A percentile compares a stretch with the other conserved stretches of the same genome.
These are phyloP conservation scores for Austroboletus niveus DNA, from an alignment of 1,284 basidiomycete species.

Conservation along the genomic window DNA sequence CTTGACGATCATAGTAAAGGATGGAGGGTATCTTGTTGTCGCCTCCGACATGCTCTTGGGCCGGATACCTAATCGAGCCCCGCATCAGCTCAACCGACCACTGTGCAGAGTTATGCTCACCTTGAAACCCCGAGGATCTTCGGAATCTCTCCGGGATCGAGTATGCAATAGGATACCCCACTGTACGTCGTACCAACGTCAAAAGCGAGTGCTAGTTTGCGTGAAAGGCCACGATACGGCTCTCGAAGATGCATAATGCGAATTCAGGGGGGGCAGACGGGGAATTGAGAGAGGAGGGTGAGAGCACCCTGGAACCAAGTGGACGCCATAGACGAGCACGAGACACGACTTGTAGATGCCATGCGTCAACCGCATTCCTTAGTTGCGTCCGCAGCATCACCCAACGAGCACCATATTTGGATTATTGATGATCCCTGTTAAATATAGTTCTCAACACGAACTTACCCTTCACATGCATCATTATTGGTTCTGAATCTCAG, in stretches of 20 bases:
- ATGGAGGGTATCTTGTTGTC: slow-evolving; percentile 56
- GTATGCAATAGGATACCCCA: slow-evolving; percentile 44
- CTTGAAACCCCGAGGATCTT: slow-evolving; percentile 43
- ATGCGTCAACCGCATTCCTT: background rate
- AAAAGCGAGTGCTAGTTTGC: slow-evolving; percentile 36
- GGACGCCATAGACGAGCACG: background rate
- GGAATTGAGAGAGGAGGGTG: background rate
- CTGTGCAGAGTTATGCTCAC: slow-evolving; percentile 16
- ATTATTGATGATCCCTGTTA: slow-evolving; percentile 1
- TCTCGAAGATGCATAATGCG: slow-evolving; percentile 25
- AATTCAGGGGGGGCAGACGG: background rate
- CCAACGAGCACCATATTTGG: background rate
- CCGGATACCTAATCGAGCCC: slow-evolving; percentile 36
- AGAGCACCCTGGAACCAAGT: background rate
- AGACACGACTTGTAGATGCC: background rate
- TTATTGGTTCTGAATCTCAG: background rate
- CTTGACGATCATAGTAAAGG: slow-evolving; percentile 50
- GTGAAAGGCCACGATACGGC: slow-evolving; percentile 32
- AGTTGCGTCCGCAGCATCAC: background rate
- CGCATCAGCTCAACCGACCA: background rate
- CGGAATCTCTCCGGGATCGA: slow-evolving; percentile 47
- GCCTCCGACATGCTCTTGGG: slow-evolving; percentile 38
- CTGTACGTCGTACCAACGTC: slow-evolving; percentile 42
- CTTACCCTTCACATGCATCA: background rate
- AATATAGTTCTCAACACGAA: background rate